phyloP scores from a whole-genome alignment of 208 protist species.

The Balamuthia mandrillaris region DNA sequence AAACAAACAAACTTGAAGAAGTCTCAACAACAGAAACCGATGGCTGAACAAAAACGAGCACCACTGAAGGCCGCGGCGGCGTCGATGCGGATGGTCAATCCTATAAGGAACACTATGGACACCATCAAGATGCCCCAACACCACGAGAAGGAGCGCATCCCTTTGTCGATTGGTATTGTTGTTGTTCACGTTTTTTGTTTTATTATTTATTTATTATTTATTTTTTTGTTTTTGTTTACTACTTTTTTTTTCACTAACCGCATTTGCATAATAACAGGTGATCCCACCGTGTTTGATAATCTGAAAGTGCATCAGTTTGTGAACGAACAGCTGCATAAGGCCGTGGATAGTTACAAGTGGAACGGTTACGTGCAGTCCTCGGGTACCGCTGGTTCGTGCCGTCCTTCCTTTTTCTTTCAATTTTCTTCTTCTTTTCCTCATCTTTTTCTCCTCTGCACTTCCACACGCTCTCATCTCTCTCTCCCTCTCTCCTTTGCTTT shows the following conservation, averaged over 20 bases:
- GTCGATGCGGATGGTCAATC: constrained; percentile 26
- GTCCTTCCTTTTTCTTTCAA: constrained; percentile 4
- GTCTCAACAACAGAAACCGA: no score
- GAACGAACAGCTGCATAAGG: constrained; percentile 69
- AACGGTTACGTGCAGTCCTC: constrained; percentile 55
- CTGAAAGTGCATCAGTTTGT: constrained; percentile 60
- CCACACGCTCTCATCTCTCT: neutral
- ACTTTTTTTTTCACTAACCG: constrained; percentile 52
- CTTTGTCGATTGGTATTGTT: constrained; percentile 76
- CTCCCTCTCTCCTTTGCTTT: neutral
- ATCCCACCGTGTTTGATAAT: constrained; percentile 79
- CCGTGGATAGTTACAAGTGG: constrained; percentile 47
- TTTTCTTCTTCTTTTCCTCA: neutral
- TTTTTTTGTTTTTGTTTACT: constrained; percentile 14
- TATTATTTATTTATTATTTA: constrained; percentile 1
- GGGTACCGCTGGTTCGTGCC: neutral
- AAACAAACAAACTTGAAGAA: no score
- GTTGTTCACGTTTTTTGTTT: neutral
- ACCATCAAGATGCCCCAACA: constrained; percentile 75
- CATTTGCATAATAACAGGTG: constrained; percentile 42
- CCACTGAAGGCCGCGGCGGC: neutral
- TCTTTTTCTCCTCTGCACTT: neutral
- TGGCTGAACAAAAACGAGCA: no score
- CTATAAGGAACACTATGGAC: constrained; percentile 70
- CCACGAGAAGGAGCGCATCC: constrained; percentile 68